Evolutionary conservation across 2,329 filamentous ascomycete genomes (phyloP), one percentile per base, ranked within the genome.

Genomic region (Clonostachys rosea): DNA sequence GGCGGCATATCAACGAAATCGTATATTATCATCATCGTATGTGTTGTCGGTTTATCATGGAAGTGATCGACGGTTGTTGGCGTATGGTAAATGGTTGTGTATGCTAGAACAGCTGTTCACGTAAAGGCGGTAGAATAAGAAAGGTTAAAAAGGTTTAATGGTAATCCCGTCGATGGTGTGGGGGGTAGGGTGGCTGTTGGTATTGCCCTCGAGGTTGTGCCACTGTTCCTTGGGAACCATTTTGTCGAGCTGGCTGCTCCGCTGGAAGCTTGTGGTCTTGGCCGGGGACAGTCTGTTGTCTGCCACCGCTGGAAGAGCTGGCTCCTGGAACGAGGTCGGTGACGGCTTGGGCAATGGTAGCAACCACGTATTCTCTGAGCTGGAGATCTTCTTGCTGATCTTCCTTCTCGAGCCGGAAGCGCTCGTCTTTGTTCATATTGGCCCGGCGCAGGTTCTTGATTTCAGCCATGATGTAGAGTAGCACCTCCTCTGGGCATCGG

Each of bases 401-500:
- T 62, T 94, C 89, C 62, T 89, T 89, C 64, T 91, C 85, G 13
- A 94, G 74, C 40, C 82, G 78, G 67, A 91, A 91, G 49, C 88
- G 85, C 58, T 95, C 86, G 16, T 92, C 85, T 71, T 96, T 96
- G 64, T 79, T 76, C 76, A 95, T 81, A 68, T 95, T 91, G 58
- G 83, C 79, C 45, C 94, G 84, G 59, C 92, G 87, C 59, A 92
- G 81, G 52, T 83, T 82, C 59, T 89, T 89, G 60, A 99, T 94
- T 71, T 97, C 94, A 56, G 91, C 85, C 70, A 94, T 86, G 52
- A 96, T 90, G 73, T 91, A 91, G 14, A 95, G 78, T 51, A 97
- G 77, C 6, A 96, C 92, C 53, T 94, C 88, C 65, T 99, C 94
- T 0, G 92, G 83, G 56, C 88, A 91, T 56, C 84, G 81, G 54